phyloP scores from a whole-genome alignment of 2,329 filamentous ascomycete genomes.

The Podosphaera leucotricha region DNA sequence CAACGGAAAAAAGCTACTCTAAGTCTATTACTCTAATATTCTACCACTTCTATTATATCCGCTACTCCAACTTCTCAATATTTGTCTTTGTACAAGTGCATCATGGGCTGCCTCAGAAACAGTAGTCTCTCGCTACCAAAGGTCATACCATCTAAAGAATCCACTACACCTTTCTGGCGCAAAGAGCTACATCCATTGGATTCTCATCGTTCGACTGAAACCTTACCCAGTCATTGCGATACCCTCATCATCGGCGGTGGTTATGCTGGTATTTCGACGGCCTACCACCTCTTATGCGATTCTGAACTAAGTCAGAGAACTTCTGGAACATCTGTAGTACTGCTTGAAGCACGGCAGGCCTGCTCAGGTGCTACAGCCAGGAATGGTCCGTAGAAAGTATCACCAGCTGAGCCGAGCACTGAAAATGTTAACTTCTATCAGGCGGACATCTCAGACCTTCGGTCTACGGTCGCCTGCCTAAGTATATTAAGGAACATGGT shows the following conservation, averaged over 20 bases:
- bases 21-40: too few species aligned
- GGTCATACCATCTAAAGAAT: background rate
- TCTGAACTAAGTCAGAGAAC: background rate
- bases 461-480: constrained; percentile 18
- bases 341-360: constrained; percentile 5
- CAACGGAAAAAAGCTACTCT: too few species aligned
- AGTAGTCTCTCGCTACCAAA: background rate
- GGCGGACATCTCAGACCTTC: constrained; percentile 21
- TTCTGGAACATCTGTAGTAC: background rate
- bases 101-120: background rate
- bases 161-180: background rate
- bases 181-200: background rate
- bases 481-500: constrained; percentile 15
- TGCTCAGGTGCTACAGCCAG: constrained; percentile 16
- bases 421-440: constrained; percentile 3
- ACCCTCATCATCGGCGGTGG: background rate
- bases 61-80: background rate
- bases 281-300: constrained; percentile 1
- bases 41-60: background rate
- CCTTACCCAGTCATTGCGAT: background rate
- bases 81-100: background rate
- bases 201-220: background rate
- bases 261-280: background rate
- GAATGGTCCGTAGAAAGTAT: constrained; percentile 4
- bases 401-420: background rate